Percentiles rank a stretch among this genome's conserved stretches.
Evolutionary conservation across 352 stramenopile genomes (phyloP).

Genomic region (Pythium volutum): DNA sequence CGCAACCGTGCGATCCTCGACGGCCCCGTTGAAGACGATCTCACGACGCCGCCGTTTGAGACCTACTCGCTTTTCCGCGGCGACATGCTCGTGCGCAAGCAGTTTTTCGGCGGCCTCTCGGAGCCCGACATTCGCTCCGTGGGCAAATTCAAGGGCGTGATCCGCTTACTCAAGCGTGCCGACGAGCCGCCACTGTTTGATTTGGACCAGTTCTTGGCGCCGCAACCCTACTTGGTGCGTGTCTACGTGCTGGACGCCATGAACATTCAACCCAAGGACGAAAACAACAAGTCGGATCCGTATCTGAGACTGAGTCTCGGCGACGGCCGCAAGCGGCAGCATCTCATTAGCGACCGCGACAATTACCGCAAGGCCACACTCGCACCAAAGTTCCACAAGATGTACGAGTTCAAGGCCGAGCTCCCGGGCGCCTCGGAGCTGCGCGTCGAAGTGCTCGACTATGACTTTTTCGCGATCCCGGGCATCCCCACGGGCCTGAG

Average conservation of each 20-base stretch:
- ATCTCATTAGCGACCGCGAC: conserved; percentile 78
- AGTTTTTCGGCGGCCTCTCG: conserved; percentile 29
- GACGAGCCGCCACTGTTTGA: conserved; percentile 76
- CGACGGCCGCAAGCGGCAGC: conserved; percentile 55
- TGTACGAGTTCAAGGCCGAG: conserved; percentile 89
- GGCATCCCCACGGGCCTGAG: conserved; percentile 48
- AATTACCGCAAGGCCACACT: conserved; percentile 77
- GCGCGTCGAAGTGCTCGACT: conserved; percentile 64
- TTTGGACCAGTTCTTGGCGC: conserved; percentile 67
- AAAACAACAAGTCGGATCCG: conserved; percentile 80
- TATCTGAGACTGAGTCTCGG: conserved; percentile 84
- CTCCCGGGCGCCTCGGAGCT: conserved; percentile 77
- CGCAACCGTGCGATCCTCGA: conserved; percentile 49
- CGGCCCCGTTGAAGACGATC: conserved; percentile 58
- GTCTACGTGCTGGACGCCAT: conserved; percentile 86
- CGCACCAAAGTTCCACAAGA: conserved; percentile 87
- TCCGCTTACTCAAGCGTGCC: conserved; percentile 71
- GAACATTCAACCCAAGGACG: conserved; percentile 80
- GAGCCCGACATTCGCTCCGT: conserved; percentile 49
- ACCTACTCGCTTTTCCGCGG: conserved; percentile 71
- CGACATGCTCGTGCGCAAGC: conserved; percentile 36
- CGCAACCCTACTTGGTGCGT: conserved; percentile 77
- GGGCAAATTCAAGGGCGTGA: conserved; percentile 88
- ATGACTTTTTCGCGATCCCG: conserved; percentile 70
- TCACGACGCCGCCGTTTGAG: conserved; percentile 77